A percentile compares a stretch with the other conserved stretches of the same genome.
Evolutionary conservation across 495 filamentous ascomycete genomes (phyloP).

Genomic region (Ramalina intermedia): DNA sequence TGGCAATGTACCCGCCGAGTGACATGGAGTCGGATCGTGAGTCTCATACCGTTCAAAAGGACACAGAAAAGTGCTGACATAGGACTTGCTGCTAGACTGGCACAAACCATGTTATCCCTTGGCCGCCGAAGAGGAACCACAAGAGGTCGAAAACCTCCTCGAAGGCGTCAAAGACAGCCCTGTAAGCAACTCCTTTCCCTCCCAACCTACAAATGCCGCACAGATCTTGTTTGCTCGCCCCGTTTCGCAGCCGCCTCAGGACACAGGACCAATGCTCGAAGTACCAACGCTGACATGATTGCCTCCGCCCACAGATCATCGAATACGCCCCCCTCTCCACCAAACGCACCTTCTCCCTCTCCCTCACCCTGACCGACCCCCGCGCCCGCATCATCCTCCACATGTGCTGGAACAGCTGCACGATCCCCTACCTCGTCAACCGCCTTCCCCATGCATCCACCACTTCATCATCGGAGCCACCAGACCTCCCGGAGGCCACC

Average conservation of each 20-base stretch:
- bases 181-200: neutral
- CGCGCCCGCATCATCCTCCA: slow-evolving; percentile 20
- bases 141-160: slow-evolving; percentile 12
- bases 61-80: neutral
- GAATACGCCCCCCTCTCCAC: slow-evolving; percentile 4
- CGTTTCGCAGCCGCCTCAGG: too few relatives aligned
- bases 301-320: slow-evolving; percentile 5
- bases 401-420: slow-evolving; percentile 24
- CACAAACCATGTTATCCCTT: slow-evolving; percentile 5
- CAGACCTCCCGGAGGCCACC: neutral
- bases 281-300: neutral
- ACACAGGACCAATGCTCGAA: neutral
- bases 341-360: slow-evolving; percentile 7
- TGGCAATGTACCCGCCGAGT: slow-evolving; percentile 31
- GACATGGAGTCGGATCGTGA: slow-evolving; percentile 7
- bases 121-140: slow-evolving; percentile 3
- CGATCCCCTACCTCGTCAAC: slow-evolving; percentile 19
- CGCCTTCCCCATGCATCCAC: slow-evolving; percentile 9
- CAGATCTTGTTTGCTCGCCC: too few relatives aligned
- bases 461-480: neutral
- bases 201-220: too few relatives aligned
- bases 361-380: slow-evolving; percentile 9
- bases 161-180: slow-evolving; percentile 19
- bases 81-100: slow-evolving; percentile 1
- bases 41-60: neutral